Conservation (phyloP, 1,139 yeast genomes). For the Pichia kudriavzevii region DNA sequence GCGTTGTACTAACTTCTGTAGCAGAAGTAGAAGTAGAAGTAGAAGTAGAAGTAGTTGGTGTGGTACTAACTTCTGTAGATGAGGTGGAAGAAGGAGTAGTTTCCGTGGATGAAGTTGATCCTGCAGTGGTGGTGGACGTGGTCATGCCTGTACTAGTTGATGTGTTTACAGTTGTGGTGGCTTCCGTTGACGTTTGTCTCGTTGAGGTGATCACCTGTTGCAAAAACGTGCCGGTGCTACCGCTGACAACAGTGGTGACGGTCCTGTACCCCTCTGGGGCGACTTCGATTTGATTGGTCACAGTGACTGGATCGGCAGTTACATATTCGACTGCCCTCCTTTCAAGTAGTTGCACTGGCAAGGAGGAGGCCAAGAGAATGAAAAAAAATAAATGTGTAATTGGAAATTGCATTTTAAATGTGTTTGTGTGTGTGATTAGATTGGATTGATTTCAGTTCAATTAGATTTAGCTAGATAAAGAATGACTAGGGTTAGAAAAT, state of each 20-base stretch:
- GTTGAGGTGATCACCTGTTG: slow-evolving; percentile 15
- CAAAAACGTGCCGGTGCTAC: slow-evolving; percentile 16
- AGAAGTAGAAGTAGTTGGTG: slow-evolving; percentile 2
- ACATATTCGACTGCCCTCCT: slow-evolving; percentile 24
- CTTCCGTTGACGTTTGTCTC: slow-evolving; percentile 9
- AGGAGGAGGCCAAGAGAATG: slow-evolving; percentile 27
- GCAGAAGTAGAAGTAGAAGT: slow-evolving; percentile 1
- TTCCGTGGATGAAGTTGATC: too few relatives aligned
- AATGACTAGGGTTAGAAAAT: slow-evolving; percentile 5
- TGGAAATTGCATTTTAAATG: slow-evolving; percentile 2
- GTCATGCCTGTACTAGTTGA: too few relatives aligned
- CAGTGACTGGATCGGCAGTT: slow-evolving; percentile 20
- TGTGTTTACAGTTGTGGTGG: slow-evolving; percentile 9
- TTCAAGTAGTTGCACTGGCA: slow-evolving; percentile 11
- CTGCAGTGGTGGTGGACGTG: too few relatives aligned
- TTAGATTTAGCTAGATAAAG: slow-evolving; percentile 1
- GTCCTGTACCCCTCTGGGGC: slow-evolving; percentile 15
- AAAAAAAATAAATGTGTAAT: slow-evolving; percentile 1
- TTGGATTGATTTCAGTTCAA: neutral
- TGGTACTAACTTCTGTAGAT: neutral
- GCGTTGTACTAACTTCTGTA: neutral
- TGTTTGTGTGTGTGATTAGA: neutral
- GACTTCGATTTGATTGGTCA: slow-evolving; percentile 15
- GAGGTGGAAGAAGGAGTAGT: slow-evolving; percentile 4
- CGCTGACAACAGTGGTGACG: slow-evolving; percentile 17